Evolutionary conservation across 495 filamentous ascomycete genomes (phyloP).

Genomic region (Arthonia radiata): DNA sequence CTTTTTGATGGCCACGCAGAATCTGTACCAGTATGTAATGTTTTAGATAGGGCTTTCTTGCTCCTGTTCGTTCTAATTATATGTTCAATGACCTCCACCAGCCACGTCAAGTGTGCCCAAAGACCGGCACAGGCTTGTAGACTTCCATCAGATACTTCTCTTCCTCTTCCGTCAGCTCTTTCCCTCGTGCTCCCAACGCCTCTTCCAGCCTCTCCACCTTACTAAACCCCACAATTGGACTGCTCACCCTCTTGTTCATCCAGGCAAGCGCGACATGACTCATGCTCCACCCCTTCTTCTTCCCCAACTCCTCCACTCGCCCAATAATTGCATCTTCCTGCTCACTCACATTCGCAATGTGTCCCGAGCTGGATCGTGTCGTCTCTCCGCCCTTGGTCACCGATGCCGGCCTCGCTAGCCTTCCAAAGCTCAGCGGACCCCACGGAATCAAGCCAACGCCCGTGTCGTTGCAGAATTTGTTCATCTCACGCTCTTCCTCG

Average conservation of each 20-base stretch:
- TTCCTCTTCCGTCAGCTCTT: conserved; percentile 34
- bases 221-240: conserved; percentile 41
- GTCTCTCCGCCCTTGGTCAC: too few relatives aligned
- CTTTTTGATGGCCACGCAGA: too few relatives aligned
- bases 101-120: too few relatives aligned
- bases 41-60: too few relatives aligned
- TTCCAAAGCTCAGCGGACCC: conserved; percentile 1
- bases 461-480: conserved; percentile 13
- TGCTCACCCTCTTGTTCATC: conserved; percentile 28
- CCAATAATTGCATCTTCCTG: conserved; percentile 35
- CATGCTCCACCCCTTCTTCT: conserved; percentile 38
- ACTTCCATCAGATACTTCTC: conserved; percentile 40
- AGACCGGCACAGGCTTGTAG: too few relatives aligned
- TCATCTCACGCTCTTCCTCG: conserved; percentile 19
- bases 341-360: too few relatives aligned
- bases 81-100: too few relatives aligned
- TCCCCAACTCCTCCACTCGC: conserved; percentile 41
- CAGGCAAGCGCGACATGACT: conserved; percentile 43
- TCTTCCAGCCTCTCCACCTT: conserved; percentile 36
- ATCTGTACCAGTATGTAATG: too few relatives aligned
- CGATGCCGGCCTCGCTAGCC: conserved; percentile 1
- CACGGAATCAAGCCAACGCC: conserved; percentile 13
- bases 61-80: too few relatives aligned
- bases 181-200: conserved; percentile 24
- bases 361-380: too few relatives aligned